Evolutionary conservation across 2,329 filamentous ascomycete genomes (phyloP).

Genomic region (Nemania sp.): DNA sequence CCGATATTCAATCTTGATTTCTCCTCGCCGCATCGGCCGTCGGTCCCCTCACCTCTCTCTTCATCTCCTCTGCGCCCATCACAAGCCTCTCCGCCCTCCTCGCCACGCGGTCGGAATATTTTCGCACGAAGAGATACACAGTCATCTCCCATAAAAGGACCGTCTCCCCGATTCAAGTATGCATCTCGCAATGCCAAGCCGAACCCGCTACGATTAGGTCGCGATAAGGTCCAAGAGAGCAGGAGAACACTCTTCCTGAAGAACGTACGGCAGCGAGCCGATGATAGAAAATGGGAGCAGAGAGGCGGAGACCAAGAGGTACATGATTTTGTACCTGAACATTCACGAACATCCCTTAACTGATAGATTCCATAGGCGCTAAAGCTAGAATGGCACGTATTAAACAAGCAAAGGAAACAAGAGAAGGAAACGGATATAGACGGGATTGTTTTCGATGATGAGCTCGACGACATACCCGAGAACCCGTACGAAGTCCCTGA

Average conservation of each 20-base stretch:
- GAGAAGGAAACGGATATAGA: constrained; percentile 56
- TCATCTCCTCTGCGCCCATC: constrained; percentile 69
- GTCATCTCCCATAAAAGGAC: constrained; percentile 53
- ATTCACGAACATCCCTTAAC: not conserved
- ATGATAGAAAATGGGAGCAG: constrained; percentile 70
- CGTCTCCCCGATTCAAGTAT: constrained; percentile 56
- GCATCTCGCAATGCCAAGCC: constrained; percentile 68
- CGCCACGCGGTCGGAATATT: constrained; percentile 58
- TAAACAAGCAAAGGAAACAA: constrained; percentile 54
- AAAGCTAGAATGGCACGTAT: constrained; percentile 58
- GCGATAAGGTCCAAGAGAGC: constrained; percentile 72
- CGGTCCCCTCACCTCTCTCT: constrained; percentile 67
- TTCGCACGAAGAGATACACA: constrained; percentile 56
- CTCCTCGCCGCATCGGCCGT: constrained; percentile 59
- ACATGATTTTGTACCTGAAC: constrained; percentile 28
- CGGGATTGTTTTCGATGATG: constrained; percentile 60
- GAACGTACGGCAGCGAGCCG: constrained; percentile 70
- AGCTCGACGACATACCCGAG: constrained; percentile 63
- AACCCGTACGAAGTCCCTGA: constrained; percentile 47
- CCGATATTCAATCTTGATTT: constrained; percentile 58
- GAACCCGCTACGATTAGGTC: constrained; percentile 71
- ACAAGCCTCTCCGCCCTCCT: constrained; percentile 59
- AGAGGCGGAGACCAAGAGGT: constrained; percentile 73
- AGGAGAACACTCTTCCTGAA: constrained; percentile 77
- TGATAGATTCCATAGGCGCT: constrained; percentile 50